Evolutionary conservation across 2,329 filamentous ascomycete species (phyloP).

Genomic region (Falciphora oryzae): DNA sequence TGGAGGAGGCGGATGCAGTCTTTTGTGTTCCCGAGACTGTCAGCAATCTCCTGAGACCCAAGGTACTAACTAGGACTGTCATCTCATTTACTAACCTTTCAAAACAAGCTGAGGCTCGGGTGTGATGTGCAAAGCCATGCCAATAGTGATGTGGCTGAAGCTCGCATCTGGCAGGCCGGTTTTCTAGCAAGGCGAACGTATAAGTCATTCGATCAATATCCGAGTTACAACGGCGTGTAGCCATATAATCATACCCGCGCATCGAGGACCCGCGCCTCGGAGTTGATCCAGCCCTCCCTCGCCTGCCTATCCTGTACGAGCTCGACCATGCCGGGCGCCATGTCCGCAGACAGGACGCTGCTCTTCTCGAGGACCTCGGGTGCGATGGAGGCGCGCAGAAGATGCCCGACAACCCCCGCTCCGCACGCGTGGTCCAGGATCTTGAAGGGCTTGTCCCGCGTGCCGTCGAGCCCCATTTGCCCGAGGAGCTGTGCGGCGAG

Average conservation of each 20-base stretch:
- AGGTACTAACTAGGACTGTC: no score
- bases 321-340: constrained; percentile 35
- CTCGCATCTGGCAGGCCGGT: constrained; percentile 16
- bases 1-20: constrained; percentile 54
- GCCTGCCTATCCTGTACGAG: constrained; percentile 32
- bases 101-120: constrained; percentile 22
- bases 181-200: constrained; percentile 14
- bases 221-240: constrained; percentile 5
- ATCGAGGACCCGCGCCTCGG: constrained; percentile 37
- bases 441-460: constrained; percentile 24
- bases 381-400: constrained; percentile 35
- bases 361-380: constrained; percentile 33
- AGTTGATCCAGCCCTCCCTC: constrained; percentile 39
- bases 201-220: background rate
- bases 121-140: constrained; percentile 22
- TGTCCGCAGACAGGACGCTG: constrained; percentile 44
- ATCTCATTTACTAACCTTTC: constrained; percentile 15
- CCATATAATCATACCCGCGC: constrained; percentile 32
- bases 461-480: constrained; percentile 25
- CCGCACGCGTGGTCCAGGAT: constrained; percentile 51
- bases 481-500: constrained; percentile 21
- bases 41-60: background rate
- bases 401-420: constrained; percentile 40
- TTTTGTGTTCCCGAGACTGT: constrained; percentile 14
- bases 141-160: constrained; percentile 22